Evolutionary conservation across 2,329 filamentous ascomycete genomes (phyloP), one percentile per base, ranked within the genome.

Genomic region (Myriosclerotinia scirpicola): DNA sequence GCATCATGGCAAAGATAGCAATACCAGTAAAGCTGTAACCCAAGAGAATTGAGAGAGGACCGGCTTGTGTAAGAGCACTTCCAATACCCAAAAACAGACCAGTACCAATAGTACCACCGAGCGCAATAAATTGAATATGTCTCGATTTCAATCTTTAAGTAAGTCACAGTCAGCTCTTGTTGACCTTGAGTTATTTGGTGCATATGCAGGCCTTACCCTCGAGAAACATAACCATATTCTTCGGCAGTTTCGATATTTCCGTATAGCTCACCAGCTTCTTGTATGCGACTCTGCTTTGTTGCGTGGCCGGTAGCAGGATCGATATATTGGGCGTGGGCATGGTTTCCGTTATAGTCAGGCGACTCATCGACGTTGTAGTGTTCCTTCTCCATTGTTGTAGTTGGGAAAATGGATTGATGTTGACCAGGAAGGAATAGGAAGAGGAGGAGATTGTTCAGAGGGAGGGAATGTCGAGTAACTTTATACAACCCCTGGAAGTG

Each of bases 41-140:
- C 6, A 86, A 74, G 0, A 86, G 76, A 15, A 84, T 77, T 14
- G 82, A 82, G 0, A 84, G 78, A 8, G 84, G 84, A 9, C 83
- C 84, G 38, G 81, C 83, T n/a, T 79, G 81, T 38, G 81, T 80
- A 42, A 87, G 81, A 1, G 82, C 81, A 67, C 80, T 78, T 50
- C 84, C 85, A 8, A 84, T 82, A 56, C 82, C 81, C 12, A 86
- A 78, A 74, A 87, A 85, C 0, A 85, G 75, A 68, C 83, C 83
- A 3, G 83, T 85, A 52, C 82, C 78, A 67, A 87, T 86, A 5
- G 83, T 84, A 67, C 84, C 84, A 65, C 84, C 84, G 17, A 87
- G 79, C 17, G 84, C 85, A 72, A 88, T 87, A 73, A 86, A 84
- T 69, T 85, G 79, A 61, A 86, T 83, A 73, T 86, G 84, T 70